Percentiles rank a stretch among this genome's conserved stretches.
phyloP scores from a whole-genome alignment of 2,329 filamentous ascomycete genomes.

The Trichophyton mentagrophytes region DNA sequence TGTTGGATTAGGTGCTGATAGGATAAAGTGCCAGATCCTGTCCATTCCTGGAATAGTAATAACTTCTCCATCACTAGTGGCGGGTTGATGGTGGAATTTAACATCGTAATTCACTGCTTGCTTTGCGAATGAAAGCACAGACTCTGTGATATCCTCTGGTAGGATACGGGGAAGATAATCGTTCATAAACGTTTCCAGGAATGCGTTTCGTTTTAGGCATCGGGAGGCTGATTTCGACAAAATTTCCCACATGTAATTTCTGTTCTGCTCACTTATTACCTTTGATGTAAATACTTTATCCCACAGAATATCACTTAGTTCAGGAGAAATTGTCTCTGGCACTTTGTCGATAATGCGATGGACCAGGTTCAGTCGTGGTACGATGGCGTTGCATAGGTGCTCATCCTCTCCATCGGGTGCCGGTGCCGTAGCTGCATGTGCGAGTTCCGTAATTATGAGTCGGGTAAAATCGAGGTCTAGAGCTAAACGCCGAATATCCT shows the following conservation, averaged over 20 bases:
- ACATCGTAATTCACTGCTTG: constrained; percentile 38
- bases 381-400: constrained; percentile 35
- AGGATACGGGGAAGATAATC: constrained; percentile 30
- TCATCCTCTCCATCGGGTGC: constrained; percentile 30
- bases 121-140: constrained; percentile 33
- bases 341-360: constrained; percentile 46
- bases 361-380: constrained; percentile 47
- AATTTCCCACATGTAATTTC: constrained; percentile 57
- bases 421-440: constrained; percentile 39
- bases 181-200: constrained; percentile 34
- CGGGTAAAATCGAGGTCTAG: constrained; percentile 49
- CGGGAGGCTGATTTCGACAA: constrained; percentile 36
- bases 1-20: constrained; percentile 51
- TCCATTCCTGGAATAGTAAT: constrained; percentile 45
- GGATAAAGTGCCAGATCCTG: constrained; percentile 70
- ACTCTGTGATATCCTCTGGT: constrained; percentile 27
- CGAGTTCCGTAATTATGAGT: constrained; percentile 53
- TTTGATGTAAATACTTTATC: constrained; percentile 54
- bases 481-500: constrained; percentile 46
- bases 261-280: constrained; percentile 47
- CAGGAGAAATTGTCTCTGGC: constrained; percentile 48
- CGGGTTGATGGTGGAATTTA: constrained; percentile 43
- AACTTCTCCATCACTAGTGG: constrained; percentile 26
- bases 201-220: constrained; percentile 23
- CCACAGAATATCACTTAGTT: constrained; percentile 57